A percentile compares a stretch with the other conserved stretches of the same genome.
Evolutionary conservation across 176 grass and related monocot species (phyloP).

Genomic region (Stipa capillata): DNA sequence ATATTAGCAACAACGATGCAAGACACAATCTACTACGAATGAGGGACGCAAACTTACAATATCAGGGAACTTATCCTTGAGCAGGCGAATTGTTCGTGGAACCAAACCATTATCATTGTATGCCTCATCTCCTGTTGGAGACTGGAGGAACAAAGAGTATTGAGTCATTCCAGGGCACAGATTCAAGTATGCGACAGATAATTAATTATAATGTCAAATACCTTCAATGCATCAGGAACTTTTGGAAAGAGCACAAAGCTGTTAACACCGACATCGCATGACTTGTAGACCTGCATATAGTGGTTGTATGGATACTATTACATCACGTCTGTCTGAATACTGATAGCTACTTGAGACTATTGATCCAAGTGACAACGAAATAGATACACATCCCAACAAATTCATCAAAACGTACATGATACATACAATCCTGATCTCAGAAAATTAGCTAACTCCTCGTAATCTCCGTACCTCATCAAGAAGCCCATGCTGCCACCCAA

Average conservation of each 20-base stretch:
- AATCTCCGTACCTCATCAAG: constrained; percentile 64
- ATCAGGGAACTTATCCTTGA: constrained; percentile 93
- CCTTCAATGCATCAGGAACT: constrained; percentile 96
- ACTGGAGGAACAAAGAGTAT: constrained; percentile 24
- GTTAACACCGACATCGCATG: constrained; percentile 88
- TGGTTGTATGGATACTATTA: background rate
- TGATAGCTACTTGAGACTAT: background rate
- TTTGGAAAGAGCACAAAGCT: constrained; percentile 96
- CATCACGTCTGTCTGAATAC: background rate
- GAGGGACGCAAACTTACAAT: constrained; percentile 49
- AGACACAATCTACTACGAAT: background rate
- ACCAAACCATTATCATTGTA: constrained; percentile 95
- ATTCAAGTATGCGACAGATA: background rate
- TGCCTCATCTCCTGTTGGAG: constrained; percentile 77
- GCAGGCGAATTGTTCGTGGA: constrained; percentile 72
- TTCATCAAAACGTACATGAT: background rate
- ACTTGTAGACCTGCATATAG: constrained; percentile 82
- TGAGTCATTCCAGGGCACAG: constrained; percentile 6
- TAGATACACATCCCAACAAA: background rate
- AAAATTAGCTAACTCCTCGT: background rate
- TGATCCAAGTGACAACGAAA: background rate
- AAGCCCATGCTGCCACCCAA: constrained; percentile 92
- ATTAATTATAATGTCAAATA: constrained; percentile 14
- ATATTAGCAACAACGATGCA: background rate
- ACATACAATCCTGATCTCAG: background rate